Evolutionary conservation across 169 alveolate species (phyloP).

Genomic region (Pseudocohnilembus persalinus): DNA sequence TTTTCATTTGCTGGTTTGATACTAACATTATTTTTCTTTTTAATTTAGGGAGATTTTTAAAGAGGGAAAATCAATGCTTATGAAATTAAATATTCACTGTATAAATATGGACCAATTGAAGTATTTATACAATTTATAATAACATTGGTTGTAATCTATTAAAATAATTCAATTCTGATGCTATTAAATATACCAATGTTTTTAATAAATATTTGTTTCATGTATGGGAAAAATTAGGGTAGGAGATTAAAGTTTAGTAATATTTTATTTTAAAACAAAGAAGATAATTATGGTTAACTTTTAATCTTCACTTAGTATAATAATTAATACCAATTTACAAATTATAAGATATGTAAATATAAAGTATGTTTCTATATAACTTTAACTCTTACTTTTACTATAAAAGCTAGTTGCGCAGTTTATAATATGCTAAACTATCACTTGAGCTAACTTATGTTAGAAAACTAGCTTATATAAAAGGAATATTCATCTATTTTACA

Average conservation of each 20-base stretch:
- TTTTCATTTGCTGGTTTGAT: background rate
- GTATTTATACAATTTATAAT: too few relatives aligned
- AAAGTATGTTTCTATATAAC: background rate
- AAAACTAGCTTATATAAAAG: background rate
- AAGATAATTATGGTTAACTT: background rate
- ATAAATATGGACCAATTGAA: background rate
- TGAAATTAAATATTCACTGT: background rate
- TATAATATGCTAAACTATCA: background rate
- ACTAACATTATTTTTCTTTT: background rate
- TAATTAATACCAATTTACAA: background rate
- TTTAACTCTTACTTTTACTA: background rate
- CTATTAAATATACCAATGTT: background rate
- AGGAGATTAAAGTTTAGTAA: background rate
- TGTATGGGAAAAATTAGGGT: background rate
- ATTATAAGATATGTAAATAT: too few relatives aligned
- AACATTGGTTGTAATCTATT: background rate
- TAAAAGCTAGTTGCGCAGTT: background rate
- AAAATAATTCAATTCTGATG: background rate
- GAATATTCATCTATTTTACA: too few relatives aligned
- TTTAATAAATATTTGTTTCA: too few relatives aligned
- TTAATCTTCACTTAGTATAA: background rate
- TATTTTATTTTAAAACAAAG: too few relatives aligned
- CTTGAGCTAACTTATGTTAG: background rate
- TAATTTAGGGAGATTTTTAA: background rate
- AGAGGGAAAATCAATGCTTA: background rate